Conservation (phyloP, 768 basidiomycete genomes). For the Kwoniella newhampshirensis region DNA sequence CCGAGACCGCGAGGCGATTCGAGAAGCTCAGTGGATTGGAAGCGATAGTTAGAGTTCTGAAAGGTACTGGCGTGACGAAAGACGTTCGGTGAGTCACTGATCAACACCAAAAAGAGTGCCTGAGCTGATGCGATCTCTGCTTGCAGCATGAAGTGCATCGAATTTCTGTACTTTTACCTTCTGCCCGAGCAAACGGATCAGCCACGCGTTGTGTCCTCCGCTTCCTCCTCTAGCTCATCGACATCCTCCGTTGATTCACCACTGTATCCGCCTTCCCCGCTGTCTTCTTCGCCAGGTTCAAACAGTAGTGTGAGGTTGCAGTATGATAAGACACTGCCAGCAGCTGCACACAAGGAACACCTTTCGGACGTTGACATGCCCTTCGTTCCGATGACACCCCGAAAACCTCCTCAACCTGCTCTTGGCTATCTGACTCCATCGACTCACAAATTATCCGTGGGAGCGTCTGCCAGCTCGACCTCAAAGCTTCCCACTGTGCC, state of each 20-base stretch:
- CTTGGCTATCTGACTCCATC: constrained; percentile 44
- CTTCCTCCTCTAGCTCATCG: constrained; percentile 33
- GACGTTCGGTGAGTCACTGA: constrained; percentile 68
- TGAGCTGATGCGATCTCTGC: constrained; percentile 2
- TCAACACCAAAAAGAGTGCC: neutral
- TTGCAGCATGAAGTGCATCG: constrained; percentile 87
- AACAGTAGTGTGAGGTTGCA: neutral
- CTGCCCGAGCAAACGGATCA: constrained; percentile 64
- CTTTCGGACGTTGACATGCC: constrained; percentile 35
- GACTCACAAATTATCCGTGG: constrained; percentile 23
- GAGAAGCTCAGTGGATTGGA: constrained; percentile 77
- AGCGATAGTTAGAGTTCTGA: constrained; percentile 79
- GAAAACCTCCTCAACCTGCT: constrained; percentile 35
- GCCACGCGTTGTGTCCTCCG: constrained; percentile 22
- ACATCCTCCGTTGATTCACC: constrained; percentile 19
- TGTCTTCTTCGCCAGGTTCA: constrained; percentile 5
- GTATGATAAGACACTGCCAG: neutral
- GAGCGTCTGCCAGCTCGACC: constrained; percentile 20
- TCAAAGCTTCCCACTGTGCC: constrained; percentile 33
- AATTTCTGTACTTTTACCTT: constrained; percentile 92
- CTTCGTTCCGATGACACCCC: constrained; percentile 44
- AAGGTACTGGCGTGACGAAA: constrained; percentile 78
- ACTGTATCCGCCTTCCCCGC: constrained; percentile 24
- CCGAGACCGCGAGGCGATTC: constrained; percentile 70
- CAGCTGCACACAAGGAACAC: constrained; percentile 5